A percentile compares a stretch with the other conserved stretches of the same genome.
Conservation (phyloP, 2,329 filamentous ascomycete species). For the Aureobasidium mangrovei region DNA sequence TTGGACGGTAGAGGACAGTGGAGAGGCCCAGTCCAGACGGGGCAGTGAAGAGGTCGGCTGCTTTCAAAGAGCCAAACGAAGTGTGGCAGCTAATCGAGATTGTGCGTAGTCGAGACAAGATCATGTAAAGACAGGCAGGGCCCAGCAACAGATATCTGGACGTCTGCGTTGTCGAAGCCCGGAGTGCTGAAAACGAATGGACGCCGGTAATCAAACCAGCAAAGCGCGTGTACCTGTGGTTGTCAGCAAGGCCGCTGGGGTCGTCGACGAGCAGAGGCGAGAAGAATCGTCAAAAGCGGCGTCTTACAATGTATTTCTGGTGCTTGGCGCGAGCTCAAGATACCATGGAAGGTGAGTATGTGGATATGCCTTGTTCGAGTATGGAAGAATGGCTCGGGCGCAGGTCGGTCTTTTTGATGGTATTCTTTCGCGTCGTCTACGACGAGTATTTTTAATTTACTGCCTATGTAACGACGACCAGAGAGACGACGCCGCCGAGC, state of each 20-base stretch:
- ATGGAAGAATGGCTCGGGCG: not conserved
- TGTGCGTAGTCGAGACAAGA: not conserved
- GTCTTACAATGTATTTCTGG: constrained; percentile 5
- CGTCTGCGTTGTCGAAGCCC: not conserved
- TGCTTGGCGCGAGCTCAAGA: constrained; percentile 7
- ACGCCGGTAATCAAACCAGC: constrained; percentile 31
- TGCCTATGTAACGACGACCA: constrained; percentile 10
- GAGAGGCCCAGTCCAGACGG: not conserved
- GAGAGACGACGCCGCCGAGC: constrained; percentile 1
- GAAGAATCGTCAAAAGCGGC: not conserved
- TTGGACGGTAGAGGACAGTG: constrained; percentile 4
- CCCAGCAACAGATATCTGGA: not conserved
- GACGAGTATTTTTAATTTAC: constrained; percentile 5
- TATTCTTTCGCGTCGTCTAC: constrained; percentile 5
- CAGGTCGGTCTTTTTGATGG: constrained; percentile 1
- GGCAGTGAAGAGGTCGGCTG: constrained; percentile 18
- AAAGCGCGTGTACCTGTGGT: not conserved
- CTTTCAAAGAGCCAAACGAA: constrained; percentile 15
- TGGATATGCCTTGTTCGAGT: not conserved
- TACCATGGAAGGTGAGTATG: not conserved
- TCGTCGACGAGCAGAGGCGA: not conserved
- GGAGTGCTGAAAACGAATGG: constrained; percentile 31
- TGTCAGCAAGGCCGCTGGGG: not conserved
- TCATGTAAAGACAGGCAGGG: not conserved
- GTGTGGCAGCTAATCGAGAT: not conserved